phyloP scores from a whole-genome alignment of 2,329 filamentous ascomycete species.

The Sclerotinia sclerotiorum region DNA sequence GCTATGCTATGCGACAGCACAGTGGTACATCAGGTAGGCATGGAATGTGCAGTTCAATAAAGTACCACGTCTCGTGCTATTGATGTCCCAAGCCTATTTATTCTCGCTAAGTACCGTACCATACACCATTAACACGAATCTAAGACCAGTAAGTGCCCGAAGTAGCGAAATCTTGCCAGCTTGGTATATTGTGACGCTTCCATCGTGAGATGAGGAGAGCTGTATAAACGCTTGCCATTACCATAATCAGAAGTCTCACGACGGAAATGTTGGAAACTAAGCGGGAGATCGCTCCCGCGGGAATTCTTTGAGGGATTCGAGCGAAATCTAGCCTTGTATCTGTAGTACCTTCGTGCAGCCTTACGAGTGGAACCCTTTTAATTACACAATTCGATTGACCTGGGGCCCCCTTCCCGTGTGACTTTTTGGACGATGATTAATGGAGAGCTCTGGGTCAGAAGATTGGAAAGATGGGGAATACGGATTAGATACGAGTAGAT shows the following conservation, averaged over 20 bases:
- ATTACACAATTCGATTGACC: neutral
- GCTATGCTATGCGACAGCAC: neutral
- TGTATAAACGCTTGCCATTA: conserved; percentile 19
- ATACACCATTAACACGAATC: neutral
- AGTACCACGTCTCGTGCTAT: neutral
- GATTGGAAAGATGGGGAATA: conserved; percentile 14
- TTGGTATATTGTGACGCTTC: neutral
- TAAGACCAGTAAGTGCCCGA: conserved; percentile 1
- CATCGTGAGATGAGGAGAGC: conserved; percentile 21
- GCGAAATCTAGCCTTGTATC: conserved; percentile 21
- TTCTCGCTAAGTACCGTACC: neutral
- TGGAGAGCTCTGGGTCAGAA: conserved; percentile 16
- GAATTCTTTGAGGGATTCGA: conserved; percentile 12
- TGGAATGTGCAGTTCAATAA: neutral
- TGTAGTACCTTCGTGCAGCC: conserved; percentile 21
- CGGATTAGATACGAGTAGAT: neutral
- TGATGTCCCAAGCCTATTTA: neutral
- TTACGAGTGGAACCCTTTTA: conserved; percentile 25
- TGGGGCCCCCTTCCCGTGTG: neutral
- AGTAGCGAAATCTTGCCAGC: conserved; percentile 4
- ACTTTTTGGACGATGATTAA: conserved; percentile 15
- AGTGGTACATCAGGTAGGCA: neutral
- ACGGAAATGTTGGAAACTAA: neutral
- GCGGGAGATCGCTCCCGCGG: conserved; percentile 23
- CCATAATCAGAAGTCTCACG: conserved; percentile 19